Percentiles rank a stretch among this genome's conserved stretches.
These are phyloP conservation scores for Naganishia antarctica DNA, from an alignment of 768 basidiomycete genomes.

Conservation along the genomic window DNA sequence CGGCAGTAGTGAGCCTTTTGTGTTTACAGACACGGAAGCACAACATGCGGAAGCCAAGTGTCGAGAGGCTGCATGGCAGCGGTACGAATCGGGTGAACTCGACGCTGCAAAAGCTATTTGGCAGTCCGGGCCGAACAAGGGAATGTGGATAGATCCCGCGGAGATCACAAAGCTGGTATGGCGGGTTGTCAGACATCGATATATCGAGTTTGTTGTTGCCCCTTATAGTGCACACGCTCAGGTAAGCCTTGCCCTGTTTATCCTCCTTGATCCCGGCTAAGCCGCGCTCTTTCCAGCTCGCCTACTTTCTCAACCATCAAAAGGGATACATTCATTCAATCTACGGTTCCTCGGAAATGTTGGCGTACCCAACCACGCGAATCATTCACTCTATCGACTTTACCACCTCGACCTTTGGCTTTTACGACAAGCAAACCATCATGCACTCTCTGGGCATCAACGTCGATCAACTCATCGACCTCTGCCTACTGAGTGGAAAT, in stretches of 20 bases:
- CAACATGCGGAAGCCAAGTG: constrained; percentile 39
- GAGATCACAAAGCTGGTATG: constrained; percentile 93
- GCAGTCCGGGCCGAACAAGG: constrained; percentile 66
- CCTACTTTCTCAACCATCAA: constrained; percentile 87
- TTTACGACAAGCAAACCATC: constrained; percentile 71
- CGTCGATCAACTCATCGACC: constrained; percentile 91
- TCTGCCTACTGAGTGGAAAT: constrained; percentile 85
- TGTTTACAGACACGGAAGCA: constrained; percentile 29
- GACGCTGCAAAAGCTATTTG: constrained; percentile 67
- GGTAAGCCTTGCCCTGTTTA: constrained; percentile 55
- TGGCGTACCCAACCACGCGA: constrained; percentile 68
- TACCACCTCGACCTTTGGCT: constrained; percentile 66
- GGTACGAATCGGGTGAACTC: constrained; percentile 87
- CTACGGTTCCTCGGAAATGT: constrained; percentile 80
- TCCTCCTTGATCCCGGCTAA: neutral
- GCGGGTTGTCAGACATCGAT: constrained; percentile 85
- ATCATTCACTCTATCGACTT: constrained; percentile 86
- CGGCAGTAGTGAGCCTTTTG: neutral
- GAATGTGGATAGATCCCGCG: constrained; percentile 60
- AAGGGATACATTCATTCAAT: constrained; percentile 93
- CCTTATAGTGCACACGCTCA: constrained; percentile 95
- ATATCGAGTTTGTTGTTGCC: constrained; percentile 92
- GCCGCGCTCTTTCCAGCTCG: constrained; percentile 58
- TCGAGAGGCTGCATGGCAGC: constrained; percentile 71
- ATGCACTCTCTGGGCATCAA: constrained; percentile 62